phyloP scores from a whole-genome alignment of 2,329 filamentous ascomycete genomes.

The Alternaria ventricosa region DNA sequence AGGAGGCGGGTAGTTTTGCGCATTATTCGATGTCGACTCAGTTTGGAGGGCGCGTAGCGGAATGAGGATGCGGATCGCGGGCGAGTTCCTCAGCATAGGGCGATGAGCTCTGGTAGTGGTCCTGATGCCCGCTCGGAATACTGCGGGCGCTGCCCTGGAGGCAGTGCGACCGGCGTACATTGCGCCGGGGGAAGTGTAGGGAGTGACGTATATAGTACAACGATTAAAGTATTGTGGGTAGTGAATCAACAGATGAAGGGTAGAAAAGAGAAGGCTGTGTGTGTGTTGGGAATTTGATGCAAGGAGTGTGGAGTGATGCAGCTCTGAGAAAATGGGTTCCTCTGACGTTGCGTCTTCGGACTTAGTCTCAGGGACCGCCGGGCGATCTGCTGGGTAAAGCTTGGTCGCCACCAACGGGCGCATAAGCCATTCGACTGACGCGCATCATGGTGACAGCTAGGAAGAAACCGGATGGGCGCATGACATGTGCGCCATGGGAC shows the following conservation, averaged over 20 bases:
- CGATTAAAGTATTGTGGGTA: constrained; percentile 9
- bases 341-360: constrained; percentile 15
- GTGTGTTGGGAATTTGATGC: constrained; percentile 2
- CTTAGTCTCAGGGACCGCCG: constrained; percentile 14
- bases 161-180: constrained; percentile 57
- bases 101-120: constrained; percentile 50
- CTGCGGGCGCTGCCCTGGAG: constrained; percentile 54
- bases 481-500: neutral
- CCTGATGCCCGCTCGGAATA: constrained; percentile 54
- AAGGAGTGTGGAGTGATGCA: constrained; percentile 25
- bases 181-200: constrained; percentile 35
- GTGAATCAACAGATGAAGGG: constrained; percentile 10
- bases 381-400: constrained; percentile 21
- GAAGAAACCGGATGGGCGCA: constrained; percentile 7
- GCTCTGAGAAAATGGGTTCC: constrained; percentile 12
- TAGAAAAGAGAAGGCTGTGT: constrained; percentile 13
- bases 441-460: constrained; percentile 4
- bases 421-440: constrained; percentile 1
- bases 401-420: constrained; percentile 24
- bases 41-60: constrained; percentile 63
- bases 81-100: constrained; percentile 58
- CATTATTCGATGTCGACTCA: constrained; percentile 58
- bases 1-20: constrained; percentile 73
- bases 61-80: constrained; percentile 64
- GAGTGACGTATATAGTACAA: constrained; percentile 16